These are phyloP conservation scores for Amanita fuliginea DNA, from an alignment of 768 basidiomycete genomes.

Conservation along the genomic window DNA sequence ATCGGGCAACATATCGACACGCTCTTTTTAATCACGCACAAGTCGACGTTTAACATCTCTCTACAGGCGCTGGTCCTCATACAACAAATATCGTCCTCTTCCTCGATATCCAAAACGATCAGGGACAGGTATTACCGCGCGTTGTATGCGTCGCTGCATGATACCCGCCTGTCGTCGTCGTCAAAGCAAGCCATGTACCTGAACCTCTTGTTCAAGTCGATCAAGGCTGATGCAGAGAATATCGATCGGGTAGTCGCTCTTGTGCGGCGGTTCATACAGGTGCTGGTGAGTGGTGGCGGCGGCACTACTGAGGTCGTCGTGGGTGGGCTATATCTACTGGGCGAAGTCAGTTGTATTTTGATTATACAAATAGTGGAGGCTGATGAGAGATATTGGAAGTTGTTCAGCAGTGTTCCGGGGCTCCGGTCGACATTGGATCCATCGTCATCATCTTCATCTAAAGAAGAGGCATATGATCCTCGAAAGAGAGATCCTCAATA, in stretches of 20 bases:
- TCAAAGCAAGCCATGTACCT: conserved; percentile 97
- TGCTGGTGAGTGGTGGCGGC: conserved; percentile 55
- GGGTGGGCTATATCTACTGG: conserved; percentile 78
- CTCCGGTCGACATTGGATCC: conserved; percentile 27
- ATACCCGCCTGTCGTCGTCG: conserved; percentile 67
- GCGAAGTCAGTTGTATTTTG: conserved; percentile 53
- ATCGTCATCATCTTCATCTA: conserved; percentile 14
- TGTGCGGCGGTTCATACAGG: conserved; percentile 74
- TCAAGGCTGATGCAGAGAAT: conserved; percentile 51
- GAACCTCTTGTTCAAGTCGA: conserved; percentile 83
- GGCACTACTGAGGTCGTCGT: conserved; percentile 83
- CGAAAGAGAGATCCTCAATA: conserved; percentile 85
- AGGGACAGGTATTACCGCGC: conserved; percentile 68
- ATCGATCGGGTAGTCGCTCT: conserved; percentile 65
- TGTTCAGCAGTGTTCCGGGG: conserved; percentile 32
- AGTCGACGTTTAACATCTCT: conserved; percentile 93
- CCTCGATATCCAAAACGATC: conserved; percentile 35
- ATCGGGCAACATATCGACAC: conserved; percentile 85
- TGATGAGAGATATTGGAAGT: conserved; percentile 13
- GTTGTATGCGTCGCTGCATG: conserved; percentile 83
- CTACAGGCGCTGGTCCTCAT: conserved; percentile 87
- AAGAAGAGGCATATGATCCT: conserved; percentile 57
- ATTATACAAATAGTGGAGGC: neutral
- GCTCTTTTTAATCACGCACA: conserved; percentile 90
- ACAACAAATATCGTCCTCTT: conserved; percentile 62